Base-by-base conservation (phyloP, 805 yeast species). In the Wickerhamomyces bisporus region DNA sequence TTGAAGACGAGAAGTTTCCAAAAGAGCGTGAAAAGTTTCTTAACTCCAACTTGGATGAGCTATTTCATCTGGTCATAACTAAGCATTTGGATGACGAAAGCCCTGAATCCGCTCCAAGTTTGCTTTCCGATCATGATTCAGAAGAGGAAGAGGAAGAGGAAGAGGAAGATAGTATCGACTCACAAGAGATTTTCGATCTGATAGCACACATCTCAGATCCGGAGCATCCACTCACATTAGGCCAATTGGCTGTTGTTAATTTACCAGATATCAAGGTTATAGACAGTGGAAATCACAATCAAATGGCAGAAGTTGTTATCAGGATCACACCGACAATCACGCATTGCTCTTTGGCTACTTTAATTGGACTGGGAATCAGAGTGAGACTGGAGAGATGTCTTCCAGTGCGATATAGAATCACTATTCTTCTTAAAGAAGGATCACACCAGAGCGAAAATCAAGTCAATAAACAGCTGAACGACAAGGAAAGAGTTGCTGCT, bases 251-350 rank as follows among this genome's bases (percentile, higher is more conserved):
- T 0, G 97, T 93, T 30, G 96, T 93, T 2, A 88, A 87, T 51
- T 65, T 93, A 34, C 70, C 73, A 6, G 96, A 94, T 56, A 93
- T 93, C 41, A 60, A 65, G 28, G 87, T 93, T 3, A 66, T 61
- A 3, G 84, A 86, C 52, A 66, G 77, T 10, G 74, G 75, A 5
- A 68, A 72, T 36, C 55, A 57, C 33, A 50, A 66, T 23, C 72
- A 73, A 26, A 77, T 88, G 52, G 83, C 93, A 0, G 86, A 81
- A 44, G 86, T 93, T 1, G 53, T 77, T 17, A 86, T 93, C 21
- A 77, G 75, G 50, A 93, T 93, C 44, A 93, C 99, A 0, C 99
- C 99, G 1, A 93, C 99, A 0, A 91, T 93, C 50, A 93, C 98
- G 4, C 99, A 93, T 55, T 93, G 99, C 59, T 87, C 96, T 1